A percentile compares a stretch with the other conserved stretches of the same genome.
Conservation (phyloP, 208 protist species). For the Acanthamoeba sp. region DNA sequence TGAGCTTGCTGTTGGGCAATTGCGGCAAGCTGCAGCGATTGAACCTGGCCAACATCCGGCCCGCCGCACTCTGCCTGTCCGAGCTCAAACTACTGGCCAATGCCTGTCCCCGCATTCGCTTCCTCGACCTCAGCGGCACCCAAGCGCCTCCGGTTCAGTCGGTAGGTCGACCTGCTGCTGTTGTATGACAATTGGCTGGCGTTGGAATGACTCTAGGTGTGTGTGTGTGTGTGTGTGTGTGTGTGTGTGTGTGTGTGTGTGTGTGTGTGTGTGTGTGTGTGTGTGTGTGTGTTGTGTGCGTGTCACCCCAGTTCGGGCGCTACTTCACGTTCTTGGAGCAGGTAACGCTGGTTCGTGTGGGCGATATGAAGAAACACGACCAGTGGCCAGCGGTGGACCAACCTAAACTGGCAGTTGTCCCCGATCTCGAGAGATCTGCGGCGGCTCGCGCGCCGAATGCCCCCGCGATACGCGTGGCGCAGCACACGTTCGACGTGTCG, state of each 20-base stretch:
- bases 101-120: not conserved
- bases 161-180: not conserved
- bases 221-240: no score
- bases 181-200: no score
- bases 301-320: not conserved
- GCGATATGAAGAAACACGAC: not conserved
- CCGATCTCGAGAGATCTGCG: no score
- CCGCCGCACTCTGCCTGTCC: not conserved
- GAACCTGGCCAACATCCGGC: not conserved
- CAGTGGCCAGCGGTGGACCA: not conserved
- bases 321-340: not conserved
- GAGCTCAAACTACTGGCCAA: not conserved
- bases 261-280: no score
- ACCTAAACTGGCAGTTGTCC: not conserved
- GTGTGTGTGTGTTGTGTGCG: no score
- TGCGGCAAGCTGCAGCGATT: not conserved
- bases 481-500: constrained; percentile 15
- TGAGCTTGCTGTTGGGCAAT: no score
- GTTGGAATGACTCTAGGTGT: no score
- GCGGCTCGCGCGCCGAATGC: no score
- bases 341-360: not conserved
- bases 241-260: no score
- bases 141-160: not conserved
- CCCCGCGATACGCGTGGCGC: not conserved
- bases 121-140: not conserved